Conservation (phyloP, 2,329 filamentous ascomycete species). For the Clonostachys solani region DNA sequence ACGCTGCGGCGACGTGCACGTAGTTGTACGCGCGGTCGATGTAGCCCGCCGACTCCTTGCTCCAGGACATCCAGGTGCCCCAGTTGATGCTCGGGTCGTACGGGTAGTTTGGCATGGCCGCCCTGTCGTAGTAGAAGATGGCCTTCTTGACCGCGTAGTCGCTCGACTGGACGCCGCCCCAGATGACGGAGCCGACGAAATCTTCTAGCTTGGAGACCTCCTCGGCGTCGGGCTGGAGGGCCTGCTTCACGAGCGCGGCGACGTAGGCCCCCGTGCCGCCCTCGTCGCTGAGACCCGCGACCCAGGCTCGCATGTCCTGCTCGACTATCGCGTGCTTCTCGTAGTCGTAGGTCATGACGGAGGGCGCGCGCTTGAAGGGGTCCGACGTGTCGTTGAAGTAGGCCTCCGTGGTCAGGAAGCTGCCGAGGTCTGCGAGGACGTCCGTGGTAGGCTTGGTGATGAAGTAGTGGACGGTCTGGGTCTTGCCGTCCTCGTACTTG, state of each 20-base stretch:
- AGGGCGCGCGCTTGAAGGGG: constrained; percentile 48
- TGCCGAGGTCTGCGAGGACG: constrained; percentile 38
- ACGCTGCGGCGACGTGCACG: constrained; percentile 49
- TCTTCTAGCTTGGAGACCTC: constrained; percentile 49
- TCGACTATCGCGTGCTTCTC: constrained; percentile 34
- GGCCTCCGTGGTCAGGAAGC: constrained; percentile 48
- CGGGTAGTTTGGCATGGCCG: constrained; percentile 29
- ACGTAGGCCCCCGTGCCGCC: constrained; percentile 52
- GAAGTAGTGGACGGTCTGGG: constrained; percentile 52
- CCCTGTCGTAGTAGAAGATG: constrained; percentile 51
- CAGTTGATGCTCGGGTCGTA: constrained; percentile 42
- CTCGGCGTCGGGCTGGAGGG: constrained; percentile 37
- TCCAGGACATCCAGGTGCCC: constrained; percentile 47
- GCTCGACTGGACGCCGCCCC: constrained; percentile 39
- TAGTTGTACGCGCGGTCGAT: constrained; percentile 54
- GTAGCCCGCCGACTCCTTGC: constrained; percentile 34
- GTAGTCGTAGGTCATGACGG: constrained; percentile 53
- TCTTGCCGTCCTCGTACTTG: constrained; percentile 37
- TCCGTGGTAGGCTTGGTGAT: constrained; percentile 42
- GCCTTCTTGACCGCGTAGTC: constrained; percentile 48
- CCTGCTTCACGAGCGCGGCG: constrained; percentile 50
- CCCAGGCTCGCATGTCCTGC: constrained; percentile 49
- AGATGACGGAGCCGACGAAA: constrained; percentile 47
- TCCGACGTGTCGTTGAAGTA: constrained; percentile 47
- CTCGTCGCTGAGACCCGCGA: constrained; percentile 56